phyloP scores from a whole-genome alignment of 441 rosid species.

The Theobroma grandiflorum region DNA sequence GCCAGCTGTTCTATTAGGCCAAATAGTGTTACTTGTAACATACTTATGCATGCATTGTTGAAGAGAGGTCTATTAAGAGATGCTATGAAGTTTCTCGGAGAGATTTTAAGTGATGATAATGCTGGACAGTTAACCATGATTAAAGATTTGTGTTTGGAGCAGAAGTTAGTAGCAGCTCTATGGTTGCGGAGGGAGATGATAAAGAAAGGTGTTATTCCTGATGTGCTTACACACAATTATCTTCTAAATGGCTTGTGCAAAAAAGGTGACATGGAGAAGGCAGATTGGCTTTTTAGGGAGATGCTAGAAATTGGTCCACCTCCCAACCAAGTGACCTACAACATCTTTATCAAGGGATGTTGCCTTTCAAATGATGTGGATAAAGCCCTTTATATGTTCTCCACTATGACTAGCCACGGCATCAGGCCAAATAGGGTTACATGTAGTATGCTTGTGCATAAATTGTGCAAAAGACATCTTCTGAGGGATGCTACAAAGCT shows the following conservation, averaged over 20 bases:
- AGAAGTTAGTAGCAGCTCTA: slow-evolving; percentile 70
- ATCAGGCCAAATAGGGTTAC: slow-evolving; percentile 67
- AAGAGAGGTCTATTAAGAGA: slow-evolving; percentile 56
- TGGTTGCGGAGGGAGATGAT: slow-evolving; percentile 62
- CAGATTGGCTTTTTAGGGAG: slow-evolving; percentile 61
- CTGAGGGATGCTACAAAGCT: slow-evolving; percentile 53
- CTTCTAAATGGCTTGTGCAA: slow-evolving; percentile 66
- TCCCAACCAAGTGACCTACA: slow-evolving; percentile 69
- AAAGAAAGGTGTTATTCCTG: slow-evolving; percentile 56
- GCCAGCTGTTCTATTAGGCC: slow-evolving; percentile 55
- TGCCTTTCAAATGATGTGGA: slow-evolving; percentile 57
- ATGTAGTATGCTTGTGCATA: slow-evolving; percentile 63
- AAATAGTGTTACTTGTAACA: slow-evolving; percentile 69
- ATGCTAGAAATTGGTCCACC: slow-evolving; percentile 70
- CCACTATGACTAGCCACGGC: slow-evolving; percentile 54
- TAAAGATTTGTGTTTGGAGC: slow-evolving; percentile 61
- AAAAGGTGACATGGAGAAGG: slow-evolving; percentile 53
- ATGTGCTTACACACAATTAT: slow-evolving; percentile 67
- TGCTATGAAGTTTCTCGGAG: slow-evolving; percentile 54
- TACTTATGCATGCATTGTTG: slow-evolving; percentile 66
- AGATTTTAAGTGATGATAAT: slow-evolving; percentile 46
- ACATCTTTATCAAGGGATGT: slow-evolving; percentile 60
- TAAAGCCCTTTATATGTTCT: slow-evolving; percentile 57
- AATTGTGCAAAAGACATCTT: slow-evolving; percentile 64
- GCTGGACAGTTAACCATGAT: slow-evolving; percentile 33